phyloP scores from a whole-genome alignment of 305 asterid species.

The Fraxinus greggii region DNA sequence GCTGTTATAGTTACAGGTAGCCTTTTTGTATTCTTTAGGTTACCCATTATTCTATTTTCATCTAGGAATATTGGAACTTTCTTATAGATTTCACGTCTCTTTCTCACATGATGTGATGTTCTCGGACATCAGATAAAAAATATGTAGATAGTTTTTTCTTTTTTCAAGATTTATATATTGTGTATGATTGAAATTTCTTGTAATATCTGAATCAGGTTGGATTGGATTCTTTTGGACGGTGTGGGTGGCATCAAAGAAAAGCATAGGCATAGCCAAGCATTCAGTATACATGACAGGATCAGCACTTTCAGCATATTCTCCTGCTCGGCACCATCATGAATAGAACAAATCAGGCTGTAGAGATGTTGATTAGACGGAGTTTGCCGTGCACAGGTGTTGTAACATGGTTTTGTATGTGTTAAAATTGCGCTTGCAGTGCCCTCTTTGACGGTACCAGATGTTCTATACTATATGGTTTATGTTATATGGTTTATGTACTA shows the following conservation, averaged over 20 bases:
- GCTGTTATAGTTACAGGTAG: constrained; percentile 65
- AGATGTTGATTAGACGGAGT: background rate
- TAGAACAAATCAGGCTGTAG: constrained; percentile 29
- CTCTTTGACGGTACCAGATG: background rate
- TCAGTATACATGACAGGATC: constrained; percentile 57
- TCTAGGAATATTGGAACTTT: background rate
- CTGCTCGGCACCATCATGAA: constrained; percentile 31
- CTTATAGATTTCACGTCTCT: background rate
- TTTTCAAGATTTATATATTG: background rate
- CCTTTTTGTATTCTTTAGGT: background rate
- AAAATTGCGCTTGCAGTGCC: background rate
- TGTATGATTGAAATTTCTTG: background rate
- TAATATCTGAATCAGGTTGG: constrained; percentile 55
- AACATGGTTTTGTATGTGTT: background rate
- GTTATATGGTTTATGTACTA: background rate
- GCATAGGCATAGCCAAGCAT: constrained; percentile 49
- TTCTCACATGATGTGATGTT: background rate
- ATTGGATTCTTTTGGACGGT: constrained; percentile 60
- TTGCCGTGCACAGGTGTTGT: background rate
- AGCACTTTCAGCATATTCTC: constrained; percentile 51
- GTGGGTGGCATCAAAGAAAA: constrained; percentile 54
- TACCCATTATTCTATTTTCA: background rate
- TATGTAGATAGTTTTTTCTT: background rate
- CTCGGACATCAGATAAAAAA: background rate
- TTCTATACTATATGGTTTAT: background rate